Evolutionary conservation across 768 basidiomycete genomes (phyloP), one percentile per base, ranked within the genome.

Genomic region (Kwoniella bestiolae): DNA sequence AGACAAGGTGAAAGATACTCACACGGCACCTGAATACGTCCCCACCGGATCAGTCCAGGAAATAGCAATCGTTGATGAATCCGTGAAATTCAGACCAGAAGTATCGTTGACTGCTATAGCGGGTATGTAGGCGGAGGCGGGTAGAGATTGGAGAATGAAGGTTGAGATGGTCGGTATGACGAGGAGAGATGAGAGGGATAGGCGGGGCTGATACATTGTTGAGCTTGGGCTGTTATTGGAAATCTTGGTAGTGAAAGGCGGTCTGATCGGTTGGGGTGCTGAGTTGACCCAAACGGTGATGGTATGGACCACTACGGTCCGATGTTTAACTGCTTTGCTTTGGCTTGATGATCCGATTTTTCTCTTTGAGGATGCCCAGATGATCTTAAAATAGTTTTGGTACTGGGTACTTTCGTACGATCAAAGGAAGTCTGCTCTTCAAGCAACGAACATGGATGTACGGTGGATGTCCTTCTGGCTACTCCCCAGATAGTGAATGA

Each of bases 81-180:
- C 88, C 1, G 86, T 85, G 23, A 84, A 81, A 76, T 88, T 87
- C 82, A 73, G 83, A 79, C 75, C 79, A 21, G 79, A 68, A 0
- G 89, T 88, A 61, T 86, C 83, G 78, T 93, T 93, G 34, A 89
- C 89, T 16, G 89, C 84, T 11, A 82, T 76, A 2, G 91, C 91
- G 0, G 91, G 91, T 67, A 90, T 85, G 78, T 92, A 93, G 0
- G 83, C 87, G 18, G 45, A 35, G 4, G 65, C 66, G 2, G 62
- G 49, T 0, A 68, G 32, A 1, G 60, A 52, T 0, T 46, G 55
- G 5, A 72, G 28, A 50, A 75, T 72, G 21, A 65, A 61, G 38
- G 68, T 72, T 4, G 60, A 63, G 47, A 75, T 75, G n/a, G 60
- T 50, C 8, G 71, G 66, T 18, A 73, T 63, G 50, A 71, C 52